Evolutionary conservation across 2,329 filamentous ascomycete species (phyloP), one percentile per base, ranked within the genome.

Genomic region (Chalaropsis ovoidea): DNA sequence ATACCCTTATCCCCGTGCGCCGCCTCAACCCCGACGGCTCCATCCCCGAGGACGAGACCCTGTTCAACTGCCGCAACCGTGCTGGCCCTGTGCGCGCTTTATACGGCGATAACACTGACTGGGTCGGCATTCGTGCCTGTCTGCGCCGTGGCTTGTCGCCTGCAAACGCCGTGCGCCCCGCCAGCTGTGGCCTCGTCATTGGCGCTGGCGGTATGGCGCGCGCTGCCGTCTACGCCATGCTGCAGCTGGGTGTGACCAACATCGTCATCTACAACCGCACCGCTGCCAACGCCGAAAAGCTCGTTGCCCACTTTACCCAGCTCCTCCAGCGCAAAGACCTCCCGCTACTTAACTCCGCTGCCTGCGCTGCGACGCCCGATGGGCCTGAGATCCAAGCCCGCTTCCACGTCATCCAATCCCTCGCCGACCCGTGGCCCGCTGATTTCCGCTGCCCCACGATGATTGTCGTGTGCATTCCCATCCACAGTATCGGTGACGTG

Each of bases 61-160:
- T 69, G 1, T 62, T 68, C 42, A 61, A 66, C 35, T 67, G 66
- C 11, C 78, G 83, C 65, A 86, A 86, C 68, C 80, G 83, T 54
- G 80, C 85, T 0, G 87, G 88, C 0, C 82, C 84, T 0, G 82
- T 90, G 6, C 81, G 82, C 68, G 86, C 85, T 0, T 77, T 91
- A 0, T 89, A 90, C 68, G 89, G 88, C 0, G 87, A 91, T 67
- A 92, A 92, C 67, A 91, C 88, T 0, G 88, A 92, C 72, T 92
- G 88, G 86, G 87, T 90, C 42, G 88, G 88, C 4, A 88, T 92
- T 52, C 79, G 86, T 64, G 87, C 86, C 2, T 90, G 87, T 71
- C 82, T 92, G 52, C 81, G 85, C 5, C 80, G 87, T 41, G 87
- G 87, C 1, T 77, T 91, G 1, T 90, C 88, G 0, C 88, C 88